A percentile compares a stretch with the other conserved stretches of the same genome.
Evolutionary conservation across 371 early-diverging fungal species (phyloP).

Genomic region (Actinomortierella wolfii): DNA sequence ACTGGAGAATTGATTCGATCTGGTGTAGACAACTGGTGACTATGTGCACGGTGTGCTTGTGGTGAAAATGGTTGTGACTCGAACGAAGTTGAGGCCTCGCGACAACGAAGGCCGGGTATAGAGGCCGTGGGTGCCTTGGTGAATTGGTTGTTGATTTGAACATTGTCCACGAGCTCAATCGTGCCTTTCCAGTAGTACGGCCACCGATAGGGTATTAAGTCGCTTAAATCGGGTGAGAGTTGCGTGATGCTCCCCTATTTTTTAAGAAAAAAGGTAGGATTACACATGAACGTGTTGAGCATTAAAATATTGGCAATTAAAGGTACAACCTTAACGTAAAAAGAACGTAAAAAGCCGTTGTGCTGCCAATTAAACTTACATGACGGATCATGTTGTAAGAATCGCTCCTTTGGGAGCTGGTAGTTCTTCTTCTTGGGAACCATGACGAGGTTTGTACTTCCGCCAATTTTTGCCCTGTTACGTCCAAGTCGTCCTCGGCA

Average conservation of each 20-base stretch:
- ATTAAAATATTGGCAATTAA: too few relatives aligned
- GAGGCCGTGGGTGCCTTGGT: conserved; percentile 41
- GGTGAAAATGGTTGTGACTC: conserved; percentile 33
- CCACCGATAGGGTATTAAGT: conserved; percentile 43
- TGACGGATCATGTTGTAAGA: conserved; percentile 50
- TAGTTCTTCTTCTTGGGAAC: conserved; percentile 34
- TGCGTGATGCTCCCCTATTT: conserved; percentile 40
- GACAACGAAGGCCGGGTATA: conserved; percentile 48
- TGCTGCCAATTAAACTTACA: too few relatives aligned
- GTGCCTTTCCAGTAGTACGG: conserved; percentile 54
- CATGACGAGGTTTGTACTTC: conserved; percentile 36
- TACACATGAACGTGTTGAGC: too few relatives aligned
- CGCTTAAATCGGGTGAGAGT: conserved; percentile 38
- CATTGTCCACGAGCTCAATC: conserved; percentile 44
- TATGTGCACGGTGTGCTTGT: too few relatives aligned
- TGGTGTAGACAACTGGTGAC: too few relatives aligned
- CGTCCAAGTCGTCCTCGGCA: conserved; percentile 57
- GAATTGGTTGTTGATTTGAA: conserved; percentile 46
- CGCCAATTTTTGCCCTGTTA: conserved; percentile 44
- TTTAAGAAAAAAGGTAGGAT: too few relatives aligned
- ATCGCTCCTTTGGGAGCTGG: conserved; percentile 31
- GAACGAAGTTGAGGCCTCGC: conserved; percentile 3
- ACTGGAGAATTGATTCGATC: too few relatives aligned
- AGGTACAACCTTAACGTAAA: too few relatives aligned
- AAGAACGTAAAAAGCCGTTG: too few relatives aligned